A percentile compares a stretch with the other conserved stretches of the same genome.
Evolutionary conservation across 441 rosid species (phyloP).

Genomic region (Jatropha multifida): DNA sequence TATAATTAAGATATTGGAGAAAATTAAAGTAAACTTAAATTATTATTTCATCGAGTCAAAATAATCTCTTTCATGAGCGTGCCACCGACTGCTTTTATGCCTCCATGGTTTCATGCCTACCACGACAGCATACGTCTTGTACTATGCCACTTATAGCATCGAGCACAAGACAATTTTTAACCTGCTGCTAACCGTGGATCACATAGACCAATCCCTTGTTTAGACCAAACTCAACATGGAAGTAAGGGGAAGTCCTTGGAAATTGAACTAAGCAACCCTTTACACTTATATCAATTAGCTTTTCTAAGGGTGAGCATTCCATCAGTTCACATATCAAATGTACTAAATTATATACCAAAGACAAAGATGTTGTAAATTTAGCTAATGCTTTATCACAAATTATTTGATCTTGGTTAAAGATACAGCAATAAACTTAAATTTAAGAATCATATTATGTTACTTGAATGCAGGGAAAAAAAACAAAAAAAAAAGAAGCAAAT

Average conservation of each 20-base stretch:
- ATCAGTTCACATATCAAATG: too few relatives aligned
- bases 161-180: constrained; percentile 71
- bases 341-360: too few relatives aligned
- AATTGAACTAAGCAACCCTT: constrained; percentile 76
- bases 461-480: too few relatives aligned
- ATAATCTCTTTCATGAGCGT: constrained; percentile 56
- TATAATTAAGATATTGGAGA: too few relatives aligned
- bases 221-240: constrained; percentile 83
- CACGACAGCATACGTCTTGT: constrained; percentile 73
- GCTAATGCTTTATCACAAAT: too few relatives aligned
- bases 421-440: too few relatives aligned
- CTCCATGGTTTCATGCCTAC: constrained; percentile 64
- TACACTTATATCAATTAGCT: constrained; percentile 73
- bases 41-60: constrained; percentile 79
- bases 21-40: too few relatives aligned
- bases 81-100: constrained; percentile 60
- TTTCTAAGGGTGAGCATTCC: constrained; percentile 31
- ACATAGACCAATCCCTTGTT: constrained; percentile 79
- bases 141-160: constrained; percentile 83
- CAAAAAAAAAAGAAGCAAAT: too few relatives aligned
- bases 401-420: too few relatives aligned
- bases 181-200: constrained; percentile 74
- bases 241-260: constrained; percentile 86
- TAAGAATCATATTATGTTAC: too few relatives aligned
- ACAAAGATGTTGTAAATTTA: too few relatives aligned